Percentiles rank a stretch among this genome's conserved stretches.
phyloP scores from a whole-genome alignment of 2,329 filamentous ascomycete genomes.

The Xylariaceae sp. region DNA sequence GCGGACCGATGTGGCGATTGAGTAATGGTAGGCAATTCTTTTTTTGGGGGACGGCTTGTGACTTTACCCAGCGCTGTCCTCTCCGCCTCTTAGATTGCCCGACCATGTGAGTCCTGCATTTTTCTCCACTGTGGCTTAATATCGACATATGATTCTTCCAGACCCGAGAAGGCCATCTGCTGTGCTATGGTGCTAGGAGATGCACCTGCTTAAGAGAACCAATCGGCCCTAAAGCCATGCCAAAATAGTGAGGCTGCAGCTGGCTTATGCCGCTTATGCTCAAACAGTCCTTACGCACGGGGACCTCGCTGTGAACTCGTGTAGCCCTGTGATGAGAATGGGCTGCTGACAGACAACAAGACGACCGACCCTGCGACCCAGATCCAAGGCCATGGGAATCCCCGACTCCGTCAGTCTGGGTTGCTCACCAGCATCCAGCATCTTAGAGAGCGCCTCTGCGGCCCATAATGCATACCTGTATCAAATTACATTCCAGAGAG shows the following conservation, averaged over 20 bases:
- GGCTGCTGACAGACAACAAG: conserved; percentile 11
- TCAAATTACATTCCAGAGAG: not conserved
- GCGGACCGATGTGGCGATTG: no score
- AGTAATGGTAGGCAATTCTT: no score
- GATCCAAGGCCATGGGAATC: conserved; percentile 25
- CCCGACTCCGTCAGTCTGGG: conserved; percentile 19
- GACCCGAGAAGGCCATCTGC: not conserved
- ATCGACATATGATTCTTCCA: not conserved
- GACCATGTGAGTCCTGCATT: not conserved
- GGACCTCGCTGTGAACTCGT: not conserved
- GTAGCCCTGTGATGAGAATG: conserved; percentile 16
- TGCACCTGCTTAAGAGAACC: not conserved
- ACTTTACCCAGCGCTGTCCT: not conserved
- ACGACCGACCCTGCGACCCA: conserved; percentile 18
- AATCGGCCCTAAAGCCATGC: not conserved
- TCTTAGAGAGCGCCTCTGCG: not conserved
- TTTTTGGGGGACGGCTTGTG: not conserved
- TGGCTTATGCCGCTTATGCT: not conserved
- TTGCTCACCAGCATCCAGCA: conserved; percentile 15
- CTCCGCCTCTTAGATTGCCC: not conserved
- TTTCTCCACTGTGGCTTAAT: not conserved
- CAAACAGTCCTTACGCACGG: no score
- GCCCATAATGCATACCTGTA: not conserved
- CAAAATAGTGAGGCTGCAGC: not conserved
- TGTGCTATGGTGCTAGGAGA: not conserved